Base-by-base conservation (phyloP, 441 rosid genomes). In the Arabidopsis lyrata region DNA sequence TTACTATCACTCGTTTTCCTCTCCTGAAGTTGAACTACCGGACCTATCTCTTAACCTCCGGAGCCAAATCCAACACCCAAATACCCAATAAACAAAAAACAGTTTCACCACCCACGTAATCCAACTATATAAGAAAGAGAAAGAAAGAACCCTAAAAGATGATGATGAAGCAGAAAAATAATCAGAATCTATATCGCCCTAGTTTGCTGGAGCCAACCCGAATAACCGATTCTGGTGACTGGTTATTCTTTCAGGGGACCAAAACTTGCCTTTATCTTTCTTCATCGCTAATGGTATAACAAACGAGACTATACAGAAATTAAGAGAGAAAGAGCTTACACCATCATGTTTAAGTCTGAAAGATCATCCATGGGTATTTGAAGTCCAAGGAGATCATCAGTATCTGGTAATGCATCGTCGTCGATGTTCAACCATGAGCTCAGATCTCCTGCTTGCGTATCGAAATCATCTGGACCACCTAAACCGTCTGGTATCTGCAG, bases 341-440 rank as follows among this genome's bases (percentile, higher is more conserved):
- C 93, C 97, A 91, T 93, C 98, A 93, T 90, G 81, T 96, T 87
- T 66, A 96, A 78, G 86, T 91, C 98, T 61, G 98, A 82, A 80
- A 96, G 95, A 81, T 96, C 99, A 76, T 96, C 99, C 99, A 93
- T 93, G 50, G 99, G 99, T 80, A 96, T 96, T 81, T 93, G 96
- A 74, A 93, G 97, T 72, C 99, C 98, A 86, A 87, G 82, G 70
- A 91, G 91, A 79, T 90, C 98, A 66, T 74, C 80, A 31, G 54
- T 64, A 73, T 93, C 97, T 78, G 85, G 97, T 75, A 93, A 85
- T 64, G 86, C 93, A 72, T 93, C 97, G 16, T 96, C 99, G 72
- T 93, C 99, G 62, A 95, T 86, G 83, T 88, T 91, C 84, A 96
- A 85, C 99, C 99, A 96, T 16, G 97, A 86, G 76, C 90, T 92